A percentile compares a stretch with the other conserved stretches of the same genome.
These are phyloP conservation scores for Thelonectria blattea DNA, from an alignment of 2,329 filamentous ascomycete genomes.

Conservation along the genomic window DNA sequence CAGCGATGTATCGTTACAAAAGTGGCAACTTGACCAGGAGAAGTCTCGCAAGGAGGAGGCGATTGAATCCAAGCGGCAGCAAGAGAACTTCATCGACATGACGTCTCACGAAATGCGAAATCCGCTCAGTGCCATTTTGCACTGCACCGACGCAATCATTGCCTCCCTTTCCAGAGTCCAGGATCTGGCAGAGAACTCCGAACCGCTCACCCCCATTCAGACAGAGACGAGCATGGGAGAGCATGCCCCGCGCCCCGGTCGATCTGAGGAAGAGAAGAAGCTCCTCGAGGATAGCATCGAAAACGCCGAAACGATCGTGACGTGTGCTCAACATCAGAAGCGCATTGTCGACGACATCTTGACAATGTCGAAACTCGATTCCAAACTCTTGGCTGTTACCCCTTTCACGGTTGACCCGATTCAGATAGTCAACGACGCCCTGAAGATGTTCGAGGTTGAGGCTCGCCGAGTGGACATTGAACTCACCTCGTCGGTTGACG, in stretches of 20 bases:
- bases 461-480: conserved; percentile 72
- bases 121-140: conserved; percentile 73
- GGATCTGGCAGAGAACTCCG: conserved; percentile 43
- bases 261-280: conserved; percentile 45
- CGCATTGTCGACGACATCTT: conserved; percentile 78
- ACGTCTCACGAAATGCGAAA: conserved; percentile 76
- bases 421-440: conserved; percentile 67
- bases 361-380: conserved; percentile 77
- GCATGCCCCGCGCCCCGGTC: conserved; percentile 15
- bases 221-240: conserved; percentile 16
- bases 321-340: conserved; percentile 82
- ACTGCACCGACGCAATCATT: conserved; percentile 75
- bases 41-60: conserved; percentile 60
- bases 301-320: conserved; percentile 76
- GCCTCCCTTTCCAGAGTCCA: conserved; percentile 54
- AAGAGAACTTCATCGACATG: conserved; percentile 84
- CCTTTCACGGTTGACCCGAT: conserved; percentile 73
- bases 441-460: conserved; percentile 83
- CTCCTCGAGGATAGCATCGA: conserved; percentile 69
- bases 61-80: conserved; percentile 67
- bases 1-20: conserved; percentile 56
- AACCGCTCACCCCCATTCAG: conserved; percentile 34
- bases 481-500: conserved; percentile 67
- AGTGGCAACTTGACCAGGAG: conserved; percentile 58
- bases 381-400: conserved; percentile 74